Percentiles rank a stretch among this genome's conserved stretches.
Conservation (phyloP, 495 filamentous ascomycete species). For the Cercophora scortea region DNA sequence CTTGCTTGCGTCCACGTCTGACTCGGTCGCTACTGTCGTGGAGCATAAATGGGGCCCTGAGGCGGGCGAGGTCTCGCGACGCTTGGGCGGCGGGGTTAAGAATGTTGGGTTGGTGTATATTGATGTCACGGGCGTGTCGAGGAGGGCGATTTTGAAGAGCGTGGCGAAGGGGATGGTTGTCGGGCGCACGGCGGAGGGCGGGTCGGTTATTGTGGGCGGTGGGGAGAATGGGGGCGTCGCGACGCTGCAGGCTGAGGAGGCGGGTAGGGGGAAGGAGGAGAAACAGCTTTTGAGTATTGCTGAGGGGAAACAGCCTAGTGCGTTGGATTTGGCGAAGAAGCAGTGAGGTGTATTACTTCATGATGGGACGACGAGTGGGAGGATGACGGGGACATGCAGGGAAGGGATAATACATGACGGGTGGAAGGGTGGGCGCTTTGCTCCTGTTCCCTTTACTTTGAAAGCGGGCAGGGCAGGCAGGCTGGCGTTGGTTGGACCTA, state of each 20-base stretch:
- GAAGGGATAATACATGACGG: too few relatives aligned
- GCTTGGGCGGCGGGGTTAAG: conserved; percentile 77
- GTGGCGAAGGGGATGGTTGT: conserved; percentile 99
- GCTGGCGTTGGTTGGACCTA: too few relatives aligned
- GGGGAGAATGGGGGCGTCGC: conserved; percentile 57
- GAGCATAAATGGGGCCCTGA: conserved; percentile 77
- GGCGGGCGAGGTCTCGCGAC: conserved; percentile 63
- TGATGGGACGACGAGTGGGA: too few relatives aligned
- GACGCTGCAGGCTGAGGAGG: background rate
- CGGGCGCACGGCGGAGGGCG: conserved; percentile 74
- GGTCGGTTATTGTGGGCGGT: conserved; percentile 75
- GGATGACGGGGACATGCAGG: too few relatives aligned
- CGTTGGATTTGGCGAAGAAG: background rate
- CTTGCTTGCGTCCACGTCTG: conserved; percentile 62
- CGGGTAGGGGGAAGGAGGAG: background rate
- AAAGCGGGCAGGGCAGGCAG: too few relatives aligned
- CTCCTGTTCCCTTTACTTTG: too few relatives aligned
- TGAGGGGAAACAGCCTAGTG: conserved; percentile 18
- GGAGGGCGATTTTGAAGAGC: conserved; percentile 78
- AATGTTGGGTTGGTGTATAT: conserved; percentile 98
- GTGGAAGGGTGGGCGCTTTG: too few relatives aligned
- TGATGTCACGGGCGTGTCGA: conserved; percentile 84
- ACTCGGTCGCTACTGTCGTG: conserved; percentile 73
- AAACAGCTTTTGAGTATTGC: conserved; percentile 7
- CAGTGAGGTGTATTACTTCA: background rate